These are phyloP conservation scores for Saitozyma podzolica DNA, from an alignment of 768 basidiomycete species.

Conservation along the genomic window DNA sequence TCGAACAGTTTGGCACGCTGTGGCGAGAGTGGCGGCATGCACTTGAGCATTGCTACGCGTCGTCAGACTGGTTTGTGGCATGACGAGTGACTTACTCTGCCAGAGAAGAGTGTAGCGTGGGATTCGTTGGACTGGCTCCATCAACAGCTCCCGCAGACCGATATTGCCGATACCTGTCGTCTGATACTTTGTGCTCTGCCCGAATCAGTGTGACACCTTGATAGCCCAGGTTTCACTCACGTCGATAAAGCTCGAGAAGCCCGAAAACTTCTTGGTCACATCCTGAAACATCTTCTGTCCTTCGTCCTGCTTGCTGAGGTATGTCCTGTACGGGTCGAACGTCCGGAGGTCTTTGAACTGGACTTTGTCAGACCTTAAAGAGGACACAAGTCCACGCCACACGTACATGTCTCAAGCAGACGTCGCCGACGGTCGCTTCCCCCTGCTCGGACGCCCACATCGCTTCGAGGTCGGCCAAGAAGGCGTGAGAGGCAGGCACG, in stretches of 20 bases:
- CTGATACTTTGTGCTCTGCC: slow-evolving; percentile 63
- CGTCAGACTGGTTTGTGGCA: not conserved
- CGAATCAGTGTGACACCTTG: slow-evolving; percentile 38
- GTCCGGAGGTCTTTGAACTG: slow-evolving; percentile 74
- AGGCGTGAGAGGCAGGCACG: slow-evolving; percentile 82
- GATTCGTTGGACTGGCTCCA: slow-evolving; percentile 95
- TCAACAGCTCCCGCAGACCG: slow-evolving; percentile 83
- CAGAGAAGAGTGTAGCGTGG: slow-evolving; percentile 91
- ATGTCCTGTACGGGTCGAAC: slow-evolving; percentile 88
- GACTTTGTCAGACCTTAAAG: not conserved
- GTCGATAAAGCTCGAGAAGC: slow-evolving; percentile 83
- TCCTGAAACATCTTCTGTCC: slow-evolving; percentile 84
- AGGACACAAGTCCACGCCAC: not conserved
- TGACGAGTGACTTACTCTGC: slow-evolving; percentile 56
- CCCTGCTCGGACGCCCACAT: slow-evolving; percentile 63
- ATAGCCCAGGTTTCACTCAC: slow-evolving; percentile 58
- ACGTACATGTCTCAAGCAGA: slow-evolving; percentile 70
- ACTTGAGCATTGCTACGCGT: slow-evolving; percentile 75
- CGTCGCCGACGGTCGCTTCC: slow-evolving; percentile 71
- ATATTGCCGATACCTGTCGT: slow-evolving; percentile 65
- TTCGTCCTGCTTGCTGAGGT: slow-evolving; percentile 89
- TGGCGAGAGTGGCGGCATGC: slow-evolving; percentile 74
- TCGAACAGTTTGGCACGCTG: slow-evolving; percentile 77
- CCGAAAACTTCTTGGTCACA: slow-evolving; percentile 68
- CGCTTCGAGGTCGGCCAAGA: slow-evolving; percentile 77